phyloP scores from a whole-genome alignment of 768 basidiomycete species.

The Suillus fuscotomentosus region DNA sequence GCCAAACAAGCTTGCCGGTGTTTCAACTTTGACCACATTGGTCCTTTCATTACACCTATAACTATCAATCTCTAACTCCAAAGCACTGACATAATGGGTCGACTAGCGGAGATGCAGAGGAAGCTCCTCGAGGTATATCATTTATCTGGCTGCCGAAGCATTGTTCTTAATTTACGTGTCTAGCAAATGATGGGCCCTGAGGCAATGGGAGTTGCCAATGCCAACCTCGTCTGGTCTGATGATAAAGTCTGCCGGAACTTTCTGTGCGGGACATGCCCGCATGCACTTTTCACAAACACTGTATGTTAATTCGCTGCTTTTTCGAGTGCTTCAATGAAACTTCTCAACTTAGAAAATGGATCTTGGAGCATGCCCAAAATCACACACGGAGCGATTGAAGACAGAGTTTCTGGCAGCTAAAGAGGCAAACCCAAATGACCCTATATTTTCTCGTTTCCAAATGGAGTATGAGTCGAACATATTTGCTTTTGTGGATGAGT shows the following conservation, averaged over 20 bases:
- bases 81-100: conserved; percentile 64
- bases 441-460: conserved; percentile 85
- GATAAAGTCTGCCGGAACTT: conserved; percentile 99
- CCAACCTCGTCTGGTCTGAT: conserved; percentile 90
- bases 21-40: conserved; percentile 1
- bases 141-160: conserved; percentile 27
- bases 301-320: conserved; percentile 45
- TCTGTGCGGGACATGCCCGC: conserved; percentile 97
- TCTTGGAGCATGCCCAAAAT: conserved; percentile 94
- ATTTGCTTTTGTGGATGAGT: conserved; percentile 95
- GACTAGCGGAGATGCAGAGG: conserved; percentile 95
- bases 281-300: conserved; percentile 96
- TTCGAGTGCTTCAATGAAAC: neutral
- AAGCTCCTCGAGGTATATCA: conserved; percentile 76
- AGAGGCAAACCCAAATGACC: conserved; percentile 72
- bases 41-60: neutral
- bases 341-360: conserved; percentile 83
- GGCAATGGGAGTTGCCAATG: conserved; percentile 94
- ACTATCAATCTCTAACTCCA: neutral
- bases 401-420: conserved; percentile 83
- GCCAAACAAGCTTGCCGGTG: conserved; percentile 21
- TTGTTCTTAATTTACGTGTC: conserved; percentile 7
- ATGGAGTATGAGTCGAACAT: conserved; percentile 96
- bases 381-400: conserved; percentile 92
- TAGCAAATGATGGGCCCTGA: conserved; percentile 99